Evolutionary conservation across 345 rosid species (phyloP), one percentile per base, ranked within the genome.

Genomic region (Arabis hirsuta): DNA sequence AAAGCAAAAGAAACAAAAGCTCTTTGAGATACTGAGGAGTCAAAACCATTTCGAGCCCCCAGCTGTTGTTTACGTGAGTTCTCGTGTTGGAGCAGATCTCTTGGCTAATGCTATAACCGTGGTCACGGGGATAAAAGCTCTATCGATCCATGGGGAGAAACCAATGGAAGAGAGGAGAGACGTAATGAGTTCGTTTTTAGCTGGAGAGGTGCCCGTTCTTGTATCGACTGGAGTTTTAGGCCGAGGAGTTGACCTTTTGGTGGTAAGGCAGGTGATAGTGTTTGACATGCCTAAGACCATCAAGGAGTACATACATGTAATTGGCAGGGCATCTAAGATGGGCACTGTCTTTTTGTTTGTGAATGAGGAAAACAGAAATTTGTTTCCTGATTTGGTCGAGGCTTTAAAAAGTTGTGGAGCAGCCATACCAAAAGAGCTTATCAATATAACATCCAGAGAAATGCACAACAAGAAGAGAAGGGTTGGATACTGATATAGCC

Each of bases 101-200:
- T 72, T 94, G 48, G 82, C 96, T 19, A 79, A 86, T 72, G 96
- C 97, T 19, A 87, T 94, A 73, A 77, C 80, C 0, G 81, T 83
- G 26, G 76, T 84, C 62, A 89, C 95, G 7, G 91, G 96, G 51
- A 76, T 89, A 74, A 94, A 89, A 72, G 85, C 91, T 72, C 42
- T 89, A 29, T 91, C 96, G 14, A 85, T 94, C 46, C 97, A 94
- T 73, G 98, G 97, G 63, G 92, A 89, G 83, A 94, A 94, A 75
- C 73, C 92, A 26, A 91, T 91, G 96, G 86, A 81, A 80, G 97
- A 94, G 74, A 89, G 98, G 78, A 87, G 98, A 76, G 91, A 86
- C 58, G 75, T 77, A 51, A 84, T 91, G 95, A 83, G 67, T 44
- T 83, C 81, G 14, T 83, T 91, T 81, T 53, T 94, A 76, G 69